These are phyloP conservation scores for Sclerotinia borealis DNA, from an alignment of 2,329 filamentous ascomycete genomes.

Conservation along the genomic window DNA sequence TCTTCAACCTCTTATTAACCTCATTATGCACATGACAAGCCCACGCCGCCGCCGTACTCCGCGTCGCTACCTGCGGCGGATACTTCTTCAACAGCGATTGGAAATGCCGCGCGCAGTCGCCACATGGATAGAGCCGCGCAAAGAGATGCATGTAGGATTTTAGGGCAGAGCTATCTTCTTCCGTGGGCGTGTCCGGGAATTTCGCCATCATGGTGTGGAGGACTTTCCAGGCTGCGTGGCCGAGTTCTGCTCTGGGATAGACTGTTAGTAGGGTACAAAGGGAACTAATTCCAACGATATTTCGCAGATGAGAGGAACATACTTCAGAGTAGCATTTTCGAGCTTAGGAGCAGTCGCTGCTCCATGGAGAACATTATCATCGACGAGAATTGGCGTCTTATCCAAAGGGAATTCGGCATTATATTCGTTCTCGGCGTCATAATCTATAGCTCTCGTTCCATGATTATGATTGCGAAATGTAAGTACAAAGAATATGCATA, in stretches of 20 bases:
- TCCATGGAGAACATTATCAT: conserved; percentile 52
- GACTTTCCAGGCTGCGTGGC: conserved; percentile 63
- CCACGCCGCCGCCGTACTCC: conserved; percentile 61
- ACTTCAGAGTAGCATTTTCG: conserved; percentile 78
- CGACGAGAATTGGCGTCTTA: conserved; percentile 30
- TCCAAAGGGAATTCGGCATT: conserved; percentile 10
- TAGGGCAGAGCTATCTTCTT: conserved; percentile 56
- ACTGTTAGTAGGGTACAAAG: conserved; percentile 11
- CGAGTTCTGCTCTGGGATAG: conserved; percentile 46
- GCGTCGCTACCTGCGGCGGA: conserved; percentile 58
- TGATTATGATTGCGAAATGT: conserved; percentile 26
- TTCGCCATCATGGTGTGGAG: conserved; percentile 66
- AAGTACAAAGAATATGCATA: conserved; percentile 55
- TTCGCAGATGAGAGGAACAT: conserved; percentile 26
- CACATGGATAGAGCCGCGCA: conserved; percentile 63
- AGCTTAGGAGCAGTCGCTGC: conserved; percentile 73
- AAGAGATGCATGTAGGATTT: conserved; percentile 62
- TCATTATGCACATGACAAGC: conserved; percentile 62
- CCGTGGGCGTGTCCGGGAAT: conserved; percentile 59
- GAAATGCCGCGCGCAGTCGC: conserved; percentile 64
- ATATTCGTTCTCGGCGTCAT: conserved; percentile 3
- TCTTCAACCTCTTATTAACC: conserved; percentile 58
- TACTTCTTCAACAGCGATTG: conserved; percentile 54
- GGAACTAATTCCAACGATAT: background rate
- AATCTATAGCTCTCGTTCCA: conserved; percentile 20